A percentile compares a stretch with the other conserved stretches of the same genome.
These are phyloP conservation scores for Gillenia trifoliata DNA, from an alignment of 306 rosid genomes.

Conservation along the genomic window DNA sequence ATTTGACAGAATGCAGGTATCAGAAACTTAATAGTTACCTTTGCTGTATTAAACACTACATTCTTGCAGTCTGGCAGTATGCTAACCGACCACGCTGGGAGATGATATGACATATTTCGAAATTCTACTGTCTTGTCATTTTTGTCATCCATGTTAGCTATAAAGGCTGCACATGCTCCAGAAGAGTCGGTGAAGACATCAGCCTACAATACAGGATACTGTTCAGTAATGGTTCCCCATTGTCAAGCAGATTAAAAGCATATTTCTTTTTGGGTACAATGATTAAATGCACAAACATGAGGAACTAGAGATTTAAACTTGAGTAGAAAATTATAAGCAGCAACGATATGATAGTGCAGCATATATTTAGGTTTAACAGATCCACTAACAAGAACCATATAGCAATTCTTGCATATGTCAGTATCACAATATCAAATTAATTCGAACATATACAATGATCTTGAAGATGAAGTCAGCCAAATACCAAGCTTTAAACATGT, in stretches of 20 bases:
- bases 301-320: neutral
- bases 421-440: neutral
- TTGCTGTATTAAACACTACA: constrained; percentile 77
- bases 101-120: constrained; percentile 65
- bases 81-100: constrained; percentile 99
- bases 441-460: neutral
- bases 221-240: constrained; percentile 6
- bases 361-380: neutral
- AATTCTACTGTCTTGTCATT: constrained; percentile 69
- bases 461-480: neutral
- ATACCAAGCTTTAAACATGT: neutral
- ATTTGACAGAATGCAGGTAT: constrained; percentile 8
- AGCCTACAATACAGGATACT: constrained; percentile 52
- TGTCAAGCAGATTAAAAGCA: neutral
- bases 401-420: neutral
- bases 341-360: constrained; percentile 4
- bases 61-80: constrained; percentile 96
- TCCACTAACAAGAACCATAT: neutral
- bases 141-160: constrained; percentile 73
- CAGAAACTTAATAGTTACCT: constrained; percentile 41
- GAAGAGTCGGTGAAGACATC: constrained; percentile 68
- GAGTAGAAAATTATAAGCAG: neutral
- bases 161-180: constrained; percentile 85
- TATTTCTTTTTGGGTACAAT: neutral
- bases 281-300: neutral